A percentile compares a stretch with the other conserved stretches of the same genome.
Conservation (phyloP, 2,329 filamentous ascomycete genomes). For the Tolypocladium endophyticum region DNA sequence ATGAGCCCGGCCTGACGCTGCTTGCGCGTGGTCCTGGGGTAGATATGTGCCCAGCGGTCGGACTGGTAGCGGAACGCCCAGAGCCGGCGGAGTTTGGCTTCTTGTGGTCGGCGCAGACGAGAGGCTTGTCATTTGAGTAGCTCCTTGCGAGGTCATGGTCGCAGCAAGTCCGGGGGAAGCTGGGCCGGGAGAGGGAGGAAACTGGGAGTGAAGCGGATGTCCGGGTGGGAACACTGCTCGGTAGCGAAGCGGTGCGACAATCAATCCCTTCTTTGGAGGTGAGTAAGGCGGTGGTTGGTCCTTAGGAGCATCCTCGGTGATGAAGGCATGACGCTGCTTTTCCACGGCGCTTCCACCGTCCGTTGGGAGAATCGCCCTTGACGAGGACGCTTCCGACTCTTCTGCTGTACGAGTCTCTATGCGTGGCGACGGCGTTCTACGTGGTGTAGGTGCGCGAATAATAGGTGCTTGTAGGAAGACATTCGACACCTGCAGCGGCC, state of each 20-base stretch:
- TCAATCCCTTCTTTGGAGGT: conserved; percentile 26
- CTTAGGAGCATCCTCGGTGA: conserved; percentile 22
- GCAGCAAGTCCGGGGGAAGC: conserved; percentile 51
- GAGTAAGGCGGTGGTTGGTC: conserved; percentile 48
- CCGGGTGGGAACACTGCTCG: conserved; percentile 48
- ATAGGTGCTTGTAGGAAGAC: conserved; percentile 20
- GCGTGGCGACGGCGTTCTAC: conserved; percentile 20
- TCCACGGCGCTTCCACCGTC: conserved; percentile 13
- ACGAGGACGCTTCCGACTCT: background rate
- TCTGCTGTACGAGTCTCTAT: conserved; percentile 4
- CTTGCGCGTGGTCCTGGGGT: conserved; percentile 31
- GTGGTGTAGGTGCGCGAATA: conserved; percentile 24
- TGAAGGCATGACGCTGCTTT: conserved; percentile 27
- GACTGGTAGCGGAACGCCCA: conserved; percentile 24
- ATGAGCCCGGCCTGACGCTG: conserved; percentile 28
- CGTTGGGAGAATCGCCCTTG: background rate
- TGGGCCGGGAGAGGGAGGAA: conserved; percentile 49
- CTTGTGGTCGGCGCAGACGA: conserved; percentile 34
- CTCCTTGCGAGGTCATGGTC: conserved; percentile 52
- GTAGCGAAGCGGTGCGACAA: conserved; percentile 34
- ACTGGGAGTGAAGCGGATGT: conserved; percentile 33
- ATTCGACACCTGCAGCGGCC: conserved; percentile 7
- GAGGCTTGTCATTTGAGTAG: conserved; percentile 50
- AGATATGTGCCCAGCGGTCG: conserved; percentile 34
- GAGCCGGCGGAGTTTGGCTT: conserved; percentile 8